phyloP scores from a whole-genome alignment of 768 basidiomycete species.

The Tulasnella sp. region DNA sequence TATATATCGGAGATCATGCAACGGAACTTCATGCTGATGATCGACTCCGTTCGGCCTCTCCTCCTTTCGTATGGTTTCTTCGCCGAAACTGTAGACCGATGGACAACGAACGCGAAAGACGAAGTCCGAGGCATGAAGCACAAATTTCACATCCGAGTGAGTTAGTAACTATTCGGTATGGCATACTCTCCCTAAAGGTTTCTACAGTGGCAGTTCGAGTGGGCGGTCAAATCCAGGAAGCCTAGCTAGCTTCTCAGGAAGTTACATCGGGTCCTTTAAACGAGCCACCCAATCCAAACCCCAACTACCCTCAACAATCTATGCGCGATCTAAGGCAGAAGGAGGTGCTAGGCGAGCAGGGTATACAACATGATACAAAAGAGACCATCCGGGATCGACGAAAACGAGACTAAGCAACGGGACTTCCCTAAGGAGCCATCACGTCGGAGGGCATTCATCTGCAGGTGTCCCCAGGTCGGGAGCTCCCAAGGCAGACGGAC shows the following conservation, averaged over 20 bases:
- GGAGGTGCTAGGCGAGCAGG: background rate
- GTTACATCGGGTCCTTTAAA: background rate
- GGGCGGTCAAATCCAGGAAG: background rate
- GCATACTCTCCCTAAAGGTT: background rate
- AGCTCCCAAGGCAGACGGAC: background rate
- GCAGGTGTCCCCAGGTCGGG: background rate
- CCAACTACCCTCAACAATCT: background rate
- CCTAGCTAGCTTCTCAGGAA: background rate
- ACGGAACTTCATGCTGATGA: background rate
- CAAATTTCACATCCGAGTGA: background rate
- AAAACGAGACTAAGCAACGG: background rate
- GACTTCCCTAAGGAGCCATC: background rate
- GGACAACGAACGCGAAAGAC: background rate
- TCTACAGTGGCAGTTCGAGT: background rate
- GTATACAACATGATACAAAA: background rate
- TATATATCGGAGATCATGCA: background rate
- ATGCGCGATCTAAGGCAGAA: background rate
- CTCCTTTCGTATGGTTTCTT: slow-evolving; percentile 14
- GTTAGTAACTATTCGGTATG: background rate
- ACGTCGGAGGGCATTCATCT: background rate
- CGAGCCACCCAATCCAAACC: background rate
- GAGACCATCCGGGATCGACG: background rate
- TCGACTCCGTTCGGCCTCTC: background rate
- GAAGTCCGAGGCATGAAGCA: background rate
- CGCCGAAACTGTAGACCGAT: slow-evolving; percentile 1